Conservation (phyloP, 371 early-diverging fungal genomes). For the Phascolomyces articulosus region DNA sequence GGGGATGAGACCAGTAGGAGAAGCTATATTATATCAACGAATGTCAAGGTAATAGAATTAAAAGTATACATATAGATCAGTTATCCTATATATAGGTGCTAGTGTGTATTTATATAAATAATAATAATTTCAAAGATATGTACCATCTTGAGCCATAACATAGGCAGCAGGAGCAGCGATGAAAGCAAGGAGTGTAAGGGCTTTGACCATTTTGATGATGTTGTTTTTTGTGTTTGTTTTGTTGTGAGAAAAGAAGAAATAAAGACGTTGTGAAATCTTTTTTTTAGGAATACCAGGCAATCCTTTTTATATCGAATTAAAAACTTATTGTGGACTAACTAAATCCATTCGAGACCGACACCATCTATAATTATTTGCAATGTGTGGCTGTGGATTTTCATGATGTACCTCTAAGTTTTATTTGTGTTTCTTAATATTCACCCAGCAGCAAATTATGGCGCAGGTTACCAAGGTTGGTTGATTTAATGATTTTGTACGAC, state of each 20-base stretch:
- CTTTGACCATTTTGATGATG: not conserved
- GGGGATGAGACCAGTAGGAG: not conserved
- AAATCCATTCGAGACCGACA: not conserved
- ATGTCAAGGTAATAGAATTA: too few relatives aligned
- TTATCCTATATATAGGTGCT: too few relatives aligned
- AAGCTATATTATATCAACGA: not conserved
- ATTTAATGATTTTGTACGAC: slow-evolving; percentile 1
- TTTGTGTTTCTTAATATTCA: not conserved
- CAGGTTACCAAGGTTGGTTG: not conserved
- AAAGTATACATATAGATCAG: too few relatives aligned
- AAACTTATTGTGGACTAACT: not conserved
- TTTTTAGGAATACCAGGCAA: not conserved
- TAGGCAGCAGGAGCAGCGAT: not conserved
- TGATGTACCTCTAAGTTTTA: not conserved
- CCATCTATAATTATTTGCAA: not conserved
- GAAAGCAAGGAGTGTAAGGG: slow-evolving; percentile 1
- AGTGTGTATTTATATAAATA: too few relatives aligned
- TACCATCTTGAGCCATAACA: slow-evolving; percentile 6
- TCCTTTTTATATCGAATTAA: not conserved
- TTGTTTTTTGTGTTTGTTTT: not conserved
- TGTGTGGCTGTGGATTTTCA: not conserved
- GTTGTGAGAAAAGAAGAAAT: not conserved
- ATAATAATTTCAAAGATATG: too few relatives aligned
- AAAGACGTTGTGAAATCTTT: not conserved
- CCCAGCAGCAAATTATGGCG: not conserved